phyloP scores from a whole-genome alignment of 2,329 filamentous ascomycete genomes.

The Fusarium sp. region DNA sequence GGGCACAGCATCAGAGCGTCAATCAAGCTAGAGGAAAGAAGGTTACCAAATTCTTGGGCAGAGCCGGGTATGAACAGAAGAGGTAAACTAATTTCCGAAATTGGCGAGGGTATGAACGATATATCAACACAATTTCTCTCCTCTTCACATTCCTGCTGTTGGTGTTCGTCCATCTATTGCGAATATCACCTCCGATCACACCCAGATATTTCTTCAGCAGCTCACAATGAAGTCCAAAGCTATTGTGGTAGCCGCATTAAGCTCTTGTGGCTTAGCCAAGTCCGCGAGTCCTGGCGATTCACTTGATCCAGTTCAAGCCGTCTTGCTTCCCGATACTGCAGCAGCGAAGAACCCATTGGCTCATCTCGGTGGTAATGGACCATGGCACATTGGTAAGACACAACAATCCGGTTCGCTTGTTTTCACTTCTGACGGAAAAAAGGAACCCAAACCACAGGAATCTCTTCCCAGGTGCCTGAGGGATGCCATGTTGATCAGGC shows the following conservation, averaged over 20 bases:
- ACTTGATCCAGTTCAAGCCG: conserved; percentile 49
- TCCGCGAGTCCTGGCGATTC: conserved; percentile 34
- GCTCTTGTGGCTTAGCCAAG: not conserved
- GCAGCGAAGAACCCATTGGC: conserved; percentile 60
- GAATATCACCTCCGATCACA: too few species aligned
- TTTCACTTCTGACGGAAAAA: not conserved
- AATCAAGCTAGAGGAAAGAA: not conserved
- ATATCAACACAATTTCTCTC: conserved; percentile 1
- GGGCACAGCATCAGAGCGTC: conserved; percentile 4
- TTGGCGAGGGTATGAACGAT: not conserved
- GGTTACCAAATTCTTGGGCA: not conserved
- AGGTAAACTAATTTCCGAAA: conserved; percentile 26
- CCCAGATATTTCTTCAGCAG: too few species aligned
- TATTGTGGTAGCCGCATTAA: conserved; percentile 3
- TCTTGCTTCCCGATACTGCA: conserved; percentile 47
- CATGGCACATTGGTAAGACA: conserved; percentile 64
- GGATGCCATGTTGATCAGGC: conserved; percentile 73
- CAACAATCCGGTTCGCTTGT: not conserved
- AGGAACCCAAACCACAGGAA: conserved; percentile 70
- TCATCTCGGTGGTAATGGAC: conserved; percentile 68
- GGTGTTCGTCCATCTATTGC: too few species aligned
- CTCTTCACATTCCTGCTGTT: too few species aligned
- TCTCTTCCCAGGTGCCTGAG: conserved; percentile 68
- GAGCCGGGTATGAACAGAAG: conserved; percentile 4
- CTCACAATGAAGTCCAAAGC: not conserved